Percentiles rank a stretch among this genome's conserved stretches.
Conservation (phyloP, 2,329 filamentous ascomycete genomes). For the Zalaria sp. region DNA sequence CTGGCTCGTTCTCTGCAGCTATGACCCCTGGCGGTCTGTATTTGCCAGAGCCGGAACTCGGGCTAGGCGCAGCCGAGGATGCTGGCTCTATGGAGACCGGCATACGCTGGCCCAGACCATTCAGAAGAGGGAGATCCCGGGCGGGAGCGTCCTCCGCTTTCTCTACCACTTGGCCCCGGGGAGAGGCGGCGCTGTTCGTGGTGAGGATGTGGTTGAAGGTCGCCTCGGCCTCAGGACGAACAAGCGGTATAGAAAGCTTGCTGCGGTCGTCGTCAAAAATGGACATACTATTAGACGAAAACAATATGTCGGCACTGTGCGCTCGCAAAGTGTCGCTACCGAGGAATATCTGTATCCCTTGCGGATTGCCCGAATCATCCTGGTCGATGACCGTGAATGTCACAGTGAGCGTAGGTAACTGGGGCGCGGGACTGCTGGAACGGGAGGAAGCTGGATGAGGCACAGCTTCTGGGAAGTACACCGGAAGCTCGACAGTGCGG, state of each 20-base stretch:
- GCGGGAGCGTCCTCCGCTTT: background rate
- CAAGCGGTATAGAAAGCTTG: slow-evolving; percentile 80
- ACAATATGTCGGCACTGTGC: slow-evolving; percentile 79
- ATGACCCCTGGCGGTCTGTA: slow-evolving; percentile 16
- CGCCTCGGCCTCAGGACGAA: slow-evolving; percentile 76
- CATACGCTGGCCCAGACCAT: slow-evolving; percentile 15
- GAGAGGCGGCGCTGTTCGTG: slow-evolving; percentile 18
- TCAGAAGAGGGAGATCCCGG: slow-evolving; percentile 14
- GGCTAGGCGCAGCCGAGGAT: slow-evolving; percentile 8
- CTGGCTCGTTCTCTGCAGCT: slow-evolving; percentile 10
- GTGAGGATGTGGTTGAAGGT: slow-evolving; percentile 67
- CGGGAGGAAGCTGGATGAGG: slow-evolving; percentile 62
- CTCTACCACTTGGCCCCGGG: no score
- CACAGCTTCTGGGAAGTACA: slow-evolving; percentile 85
- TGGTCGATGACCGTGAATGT: slow-evolving; percentile 53
- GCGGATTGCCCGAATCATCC: slow-evolving; percentile 26
- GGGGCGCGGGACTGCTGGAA: slow-evolving; percentile 57
- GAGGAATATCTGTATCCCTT: slow-evolving; percentile 67
- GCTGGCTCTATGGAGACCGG: background rate
- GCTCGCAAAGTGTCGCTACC: slow-evolving; percentile 77
- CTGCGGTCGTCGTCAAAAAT: slow-evolving; percentile 76
- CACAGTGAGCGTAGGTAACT: slow-evolving; percentile 68
- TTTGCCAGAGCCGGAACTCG: slow-evolving; percentile 13
- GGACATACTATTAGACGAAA: slow-evolving; percentile 82
- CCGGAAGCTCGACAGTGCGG: slow-evolving; percentile 58